These are phyloP conservation scores for Kodamaea laetipori DNA, from an alignment of 805 yeast species.

Conservation along the genomic window DNA sequence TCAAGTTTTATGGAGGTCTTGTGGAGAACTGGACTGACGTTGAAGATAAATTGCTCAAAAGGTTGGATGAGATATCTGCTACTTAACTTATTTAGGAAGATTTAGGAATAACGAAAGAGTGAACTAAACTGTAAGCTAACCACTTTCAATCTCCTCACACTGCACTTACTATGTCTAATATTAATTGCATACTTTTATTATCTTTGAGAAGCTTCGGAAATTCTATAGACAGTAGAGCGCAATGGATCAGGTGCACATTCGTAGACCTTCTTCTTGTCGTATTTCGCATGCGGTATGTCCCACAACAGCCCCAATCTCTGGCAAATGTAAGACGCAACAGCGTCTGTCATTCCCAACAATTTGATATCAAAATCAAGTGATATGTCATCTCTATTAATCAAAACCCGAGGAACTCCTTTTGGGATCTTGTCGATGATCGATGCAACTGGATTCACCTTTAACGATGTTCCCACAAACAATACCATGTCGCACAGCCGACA, in stretches of 20 bases:
- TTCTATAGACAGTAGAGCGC: neutral
- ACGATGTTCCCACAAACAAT: conserved; percentile 80
- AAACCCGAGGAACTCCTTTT: conserved; percentile 36
- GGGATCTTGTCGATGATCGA: conserved; percentile 40
- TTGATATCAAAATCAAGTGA: conserved; percentile 42
- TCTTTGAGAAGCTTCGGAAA: neutral
- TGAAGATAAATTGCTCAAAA: conserved; percentile 30
- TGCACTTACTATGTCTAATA: too few species aligned
- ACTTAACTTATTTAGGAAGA: neutral
- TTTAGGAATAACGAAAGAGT: neutral
- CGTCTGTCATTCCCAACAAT: conserved; percentile 44
- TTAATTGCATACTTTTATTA: neutral
- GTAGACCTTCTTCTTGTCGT: neutral
- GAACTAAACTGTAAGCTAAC: too few species aligned
- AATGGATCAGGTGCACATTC: neutral
- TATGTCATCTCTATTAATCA: conserved; percentile 43
- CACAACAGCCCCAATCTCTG: conserved; percentile 21
- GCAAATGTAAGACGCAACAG: conserved; percentile 38
- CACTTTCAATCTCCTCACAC: too few species aligned
- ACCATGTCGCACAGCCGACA: conserved; percentile 73
- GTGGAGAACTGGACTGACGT: conserved; percentile 71
- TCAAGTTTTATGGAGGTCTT: conserved; percentile 67
- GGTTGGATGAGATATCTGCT: conserved; percentile 15
- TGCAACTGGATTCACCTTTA: conserved; percentile 61
- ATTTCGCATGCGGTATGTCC: conserved; percentile 14